Evolutionary conservation across 306 rosid species (phyloP).

Genomic region (Quercus rubra): DNA sequence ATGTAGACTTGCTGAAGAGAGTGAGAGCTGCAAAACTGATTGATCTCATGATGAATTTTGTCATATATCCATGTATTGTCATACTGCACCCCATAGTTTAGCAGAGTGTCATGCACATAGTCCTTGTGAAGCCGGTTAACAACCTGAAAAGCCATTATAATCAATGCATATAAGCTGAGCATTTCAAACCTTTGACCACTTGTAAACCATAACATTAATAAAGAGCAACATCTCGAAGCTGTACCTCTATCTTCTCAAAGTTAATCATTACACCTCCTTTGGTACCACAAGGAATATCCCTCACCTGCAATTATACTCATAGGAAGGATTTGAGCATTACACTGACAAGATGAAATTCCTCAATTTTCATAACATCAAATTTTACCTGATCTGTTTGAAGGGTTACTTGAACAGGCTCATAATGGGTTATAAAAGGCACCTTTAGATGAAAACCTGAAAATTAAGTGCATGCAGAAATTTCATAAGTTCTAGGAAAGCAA

Average conservation of each 20-base stretch:
- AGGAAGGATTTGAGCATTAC: background rate
- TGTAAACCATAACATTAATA: background rate
- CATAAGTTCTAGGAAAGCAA: background rate
- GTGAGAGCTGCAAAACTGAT: conserved; percentile 92
- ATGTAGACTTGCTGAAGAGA: conserved; percentile 86
- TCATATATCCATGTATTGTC: conserved; percentile 95
- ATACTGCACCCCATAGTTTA: conserved; percentile 78
- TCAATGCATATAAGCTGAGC: background rate
- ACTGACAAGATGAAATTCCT: conserved; percentile 8
- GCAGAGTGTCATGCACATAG: conserved; percentile 70
- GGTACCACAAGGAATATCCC: conserved; percentile 92
- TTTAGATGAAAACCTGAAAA: conserved; percentile 81
- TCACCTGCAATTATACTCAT: conserved; percentile 52
- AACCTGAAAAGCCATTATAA: conserved; percentile 47
- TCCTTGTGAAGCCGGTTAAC: conserved; percentile 82
- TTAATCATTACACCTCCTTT: conserved; percentile 92
- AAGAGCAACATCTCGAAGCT: background rate
- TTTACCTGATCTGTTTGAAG: conserved; percentile 81
- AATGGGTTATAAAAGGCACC: conserved; percentile 78
- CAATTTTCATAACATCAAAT: background rate
- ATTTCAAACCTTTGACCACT: background rate
- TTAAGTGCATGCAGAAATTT: background rate
- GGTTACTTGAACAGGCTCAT: conserved; percentile 88
- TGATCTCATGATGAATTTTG: conserved; percentile 93
- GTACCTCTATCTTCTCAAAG: conserved; percentile 89